Percentiles rank a stretch among this genome's conserved stretches.
Conservation (phyloP, 2,329 filamentous ascomycete genomes). For the Allantophomopsis lycopodina region DNA sequence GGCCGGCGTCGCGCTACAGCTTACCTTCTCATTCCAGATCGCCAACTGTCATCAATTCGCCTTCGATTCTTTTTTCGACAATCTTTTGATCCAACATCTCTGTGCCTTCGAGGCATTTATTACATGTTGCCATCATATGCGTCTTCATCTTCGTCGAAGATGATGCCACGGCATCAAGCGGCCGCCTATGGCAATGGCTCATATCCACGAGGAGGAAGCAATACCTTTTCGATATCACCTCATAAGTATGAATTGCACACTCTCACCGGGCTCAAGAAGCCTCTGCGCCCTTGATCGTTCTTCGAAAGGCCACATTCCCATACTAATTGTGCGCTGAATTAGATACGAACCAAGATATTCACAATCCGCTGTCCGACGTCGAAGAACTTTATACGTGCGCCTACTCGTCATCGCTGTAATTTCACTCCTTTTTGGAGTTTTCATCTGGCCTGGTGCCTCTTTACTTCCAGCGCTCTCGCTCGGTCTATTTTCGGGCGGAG, state of each 20-base stretch:
- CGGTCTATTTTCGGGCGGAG: constrained; percentile 51
- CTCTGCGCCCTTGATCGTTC: constrained; percentile 3
- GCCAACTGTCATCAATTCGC: background rate
- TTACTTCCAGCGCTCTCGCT: constrained; percentile 51
- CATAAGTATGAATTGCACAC: constrained; percentile 52
- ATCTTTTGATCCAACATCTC: background rate
- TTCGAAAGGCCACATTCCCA: constrained; percentile 6
- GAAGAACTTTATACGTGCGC: constrained; percentile 59
- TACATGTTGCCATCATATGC: constrained; percentile 47
- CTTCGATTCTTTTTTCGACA: constrained; percentile 1
- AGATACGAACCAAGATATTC: constrained; percentile 80
- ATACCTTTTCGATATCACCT: constrained; percentile 74
- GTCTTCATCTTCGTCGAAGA: constrained; percentile 33
- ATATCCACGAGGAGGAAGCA: constrained; percentile 55
- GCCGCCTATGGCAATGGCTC: constrained; percentile 68
- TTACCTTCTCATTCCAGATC: no score
- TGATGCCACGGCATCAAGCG: constrained; percentile 74
- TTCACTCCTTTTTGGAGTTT: constrained; percentile 55
- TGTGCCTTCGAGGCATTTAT: no score
- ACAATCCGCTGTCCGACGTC: constrained; percentile 54
- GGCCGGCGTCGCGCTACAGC: no score
- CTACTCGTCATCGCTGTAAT: constrained; percentile 44
- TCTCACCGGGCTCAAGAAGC: constrained; percentile 6
- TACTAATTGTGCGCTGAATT: constrained; percentile 5
- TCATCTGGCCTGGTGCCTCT: constrained; percentile 57